phyloP scores from a whole-genome alignment of 2,329 filamentous ascomycete species.

The Exophiala viscosa region DNA sequence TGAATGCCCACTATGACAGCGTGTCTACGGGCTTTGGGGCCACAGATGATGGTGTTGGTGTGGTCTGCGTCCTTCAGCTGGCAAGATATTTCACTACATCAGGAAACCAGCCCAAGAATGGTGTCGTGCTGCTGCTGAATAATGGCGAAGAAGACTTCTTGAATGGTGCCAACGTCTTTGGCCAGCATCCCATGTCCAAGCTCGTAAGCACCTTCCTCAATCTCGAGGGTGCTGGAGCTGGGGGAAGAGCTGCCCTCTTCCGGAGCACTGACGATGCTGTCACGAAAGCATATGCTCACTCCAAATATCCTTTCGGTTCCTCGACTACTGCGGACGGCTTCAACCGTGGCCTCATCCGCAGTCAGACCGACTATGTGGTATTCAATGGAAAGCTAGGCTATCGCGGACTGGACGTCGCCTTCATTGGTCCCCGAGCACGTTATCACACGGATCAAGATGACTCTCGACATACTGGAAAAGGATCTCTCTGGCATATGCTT shows the following conservation, averaged over 20 bases:
- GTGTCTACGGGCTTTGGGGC: slow-evolving; percentile 90
- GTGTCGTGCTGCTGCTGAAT: slow-evolving; percentile 82
- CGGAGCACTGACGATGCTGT: slow-evolving; percentile 83
- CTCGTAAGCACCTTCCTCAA: slow-evolving; percentile 89
- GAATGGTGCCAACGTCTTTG: slow-evolving; percentile 80
- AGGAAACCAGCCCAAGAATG: slow-evolving; percentile 69
- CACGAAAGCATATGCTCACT: slow-evolving; percentile 69
- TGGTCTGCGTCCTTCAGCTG: slow-evolving; percentile 80
- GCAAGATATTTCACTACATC: slow-evolving; percentile 77
- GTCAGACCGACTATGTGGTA: slow-evolving; percentile 84
- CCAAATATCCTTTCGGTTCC: slow-evolving; percentile 74
- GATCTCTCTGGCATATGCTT: slow-evolving; percentile 90
- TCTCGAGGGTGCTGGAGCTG: slow-evolving; percentile 89
- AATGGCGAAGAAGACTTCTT: slow-evolving; percentile 94
- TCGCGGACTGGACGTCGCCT: slow-evolving; percentile 86
- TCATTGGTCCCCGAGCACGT: slow-evolving; percentile 76
- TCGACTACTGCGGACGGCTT: slow-evolving; percentile 83
- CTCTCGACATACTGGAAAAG: slow-evolving; percentile 63
- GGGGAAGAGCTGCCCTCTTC: slow-evolving; percentile 82
- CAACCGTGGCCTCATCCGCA: slow-evolving; percentile 70
- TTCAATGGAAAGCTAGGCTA: slow-evolving; percentile 75
- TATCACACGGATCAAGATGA: slow-evolving; percentile 94
- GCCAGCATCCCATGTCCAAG: slow-evolving; percentile 73
- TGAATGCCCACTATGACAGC: slow-evolving; percentile 93
- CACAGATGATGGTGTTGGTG: slow-evolving; percentile 89